Percentiles rank a stretch among this genome's conserved stretches.
Evolutionary conservation across 495 filamentous ascomycete genomes (phyloP).

Genomic region (Neurospora sp.): DNA sequence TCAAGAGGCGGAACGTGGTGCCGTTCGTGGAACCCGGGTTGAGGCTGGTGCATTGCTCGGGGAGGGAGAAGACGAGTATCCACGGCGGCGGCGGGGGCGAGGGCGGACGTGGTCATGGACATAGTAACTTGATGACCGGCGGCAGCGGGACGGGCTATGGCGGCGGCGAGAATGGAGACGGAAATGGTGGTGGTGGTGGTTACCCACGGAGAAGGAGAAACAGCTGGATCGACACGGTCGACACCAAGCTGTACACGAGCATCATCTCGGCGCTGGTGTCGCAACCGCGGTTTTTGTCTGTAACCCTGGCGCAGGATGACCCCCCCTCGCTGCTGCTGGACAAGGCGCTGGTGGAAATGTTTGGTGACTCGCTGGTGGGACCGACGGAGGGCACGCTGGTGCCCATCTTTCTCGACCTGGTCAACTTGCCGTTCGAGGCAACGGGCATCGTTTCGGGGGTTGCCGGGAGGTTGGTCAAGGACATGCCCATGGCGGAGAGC

Average conservation of each 20-base stretch:
- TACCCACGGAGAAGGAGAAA: neutral
- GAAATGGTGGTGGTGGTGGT: slow-evolving; percentile 16
- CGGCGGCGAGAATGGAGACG: neutral
- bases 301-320: slow-evolving; percentile 79
- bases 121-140: neutral
- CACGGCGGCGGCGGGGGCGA: slow-evolving; percentile 16
- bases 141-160: slow-evolving; percentile 6
- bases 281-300: slow-evolving; percentile 68
- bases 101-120: neutral
- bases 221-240: slow-evolving; percentile 41
- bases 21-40: slow-evolving; percentile 60
- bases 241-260: slow-evolving; percentile 56
- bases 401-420: slow-evolving; percentile 82
- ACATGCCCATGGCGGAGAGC: slow-evolving; percentile 40
- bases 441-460: slow-evolving; percentile 93
- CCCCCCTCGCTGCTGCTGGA: slow-evolving; percentile 78
- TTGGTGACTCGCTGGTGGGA: slow-evolving; percentile 63
- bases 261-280: slow-evolving; percentile 59
- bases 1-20: slow-evolving; percentile 62
- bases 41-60: slow-evolving; percentile 77
- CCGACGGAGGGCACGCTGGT: slow-evolving; percentile 71
- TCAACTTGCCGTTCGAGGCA: slow-evolving; percentile 71
- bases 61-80: slow-evolving; percentile 27
- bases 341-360: slow-evolving; percentile 54
- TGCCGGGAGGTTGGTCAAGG: slow-evolving; percentile 62